Evolutionary conservation across 306 rosid species (phyloP).

Genomic region (Castanopsis chinensis): DNA sequence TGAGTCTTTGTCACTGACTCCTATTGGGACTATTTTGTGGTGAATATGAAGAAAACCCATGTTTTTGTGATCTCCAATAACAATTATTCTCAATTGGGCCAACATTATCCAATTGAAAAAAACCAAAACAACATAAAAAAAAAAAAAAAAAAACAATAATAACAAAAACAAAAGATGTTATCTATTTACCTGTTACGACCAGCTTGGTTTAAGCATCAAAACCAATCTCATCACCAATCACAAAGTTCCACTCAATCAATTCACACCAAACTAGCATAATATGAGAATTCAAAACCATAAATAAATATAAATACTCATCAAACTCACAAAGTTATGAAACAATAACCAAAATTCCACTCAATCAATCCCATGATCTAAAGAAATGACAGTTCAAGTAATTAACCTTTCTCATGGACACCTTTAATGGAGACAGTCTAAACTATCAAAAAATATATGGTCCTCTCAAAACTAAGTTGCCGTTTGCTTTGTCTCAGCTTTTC

Average conservation of each 20-base stretch:
- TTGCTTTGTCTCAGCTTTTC: not conserved
- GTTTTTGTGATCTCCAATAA: too few species aligned
- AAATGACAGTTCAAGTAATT: not conserved
- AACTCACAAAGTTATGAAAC: too few species aligned
- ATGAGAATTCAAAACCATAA: not conserved
- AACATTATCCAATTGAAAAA: too few species aligned
- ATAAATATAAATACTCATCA: not conserved
- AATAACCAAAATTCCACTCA: too few species aligned
- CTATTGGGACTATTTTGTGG: too few species aligned
- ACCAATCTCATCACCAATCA: not conserved
- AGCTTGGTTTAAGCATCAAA: conserved; percentile 18
- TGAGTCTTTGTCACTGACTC: too few species aligned
- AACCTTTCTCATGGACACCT: conserved; percentile 56
- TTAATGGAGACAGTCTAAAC: conserved; percentile 26
- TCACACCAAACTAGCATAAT: not conserved
- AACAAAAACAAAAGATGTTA: too few species aligned
- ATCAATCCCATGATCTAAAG: not conserved
- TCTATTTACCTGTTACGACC: conserved; percentile 92
- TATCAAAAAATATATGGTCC: not conserved
- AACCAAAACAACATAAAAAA: too few species aligned
- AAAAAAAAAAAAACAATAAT: too few species aligned
- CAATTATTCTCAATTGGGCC: too few species aligned
- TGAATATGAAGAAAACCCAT: too few species aligned
- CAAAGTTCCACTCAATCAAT: not conserved
- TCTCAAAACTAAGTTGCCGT: not conserved